These are phyloP conservation scores for Gossypium rotundifolium DNA, from an alignment of 345 rosid species.

Conservation along the genomic window DNA sequence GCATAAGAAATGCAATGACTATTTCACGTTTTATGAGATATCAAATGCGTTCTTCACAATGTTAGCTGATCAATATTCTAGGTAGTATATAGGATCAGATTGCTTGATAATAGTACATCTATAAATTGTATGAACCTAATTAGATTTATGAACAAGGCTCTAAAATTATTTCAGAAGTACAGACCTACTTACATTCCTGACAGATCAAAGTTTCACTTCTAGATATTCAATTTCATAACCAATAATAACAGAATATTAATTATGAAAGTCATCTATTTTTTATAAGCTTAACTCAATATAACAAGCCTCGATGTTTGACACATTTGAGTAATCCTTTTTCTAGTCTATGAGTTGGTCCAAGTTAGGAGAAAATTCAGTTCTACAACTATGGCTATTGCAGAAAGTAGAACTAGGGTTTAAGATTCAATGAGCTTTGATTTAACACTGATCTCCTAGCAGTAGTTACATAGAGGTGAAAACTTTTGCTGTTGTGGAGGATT, in stretches of 20 bases:
- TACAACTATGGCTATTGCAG: background rate
- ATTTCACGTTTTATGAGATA: background rate
- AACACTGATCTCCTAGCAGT: background rate
- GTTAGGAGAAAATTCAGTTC: background rate
- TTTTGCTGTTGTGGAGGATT: background rate
- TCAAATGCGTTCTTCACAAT: background rate
- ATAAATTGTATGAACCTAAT: background rate
- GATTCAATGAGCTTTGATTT: background rate
- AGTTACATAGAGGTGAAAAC: background rate
- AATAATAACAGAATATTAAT: background rate
- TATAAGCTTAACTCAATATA: background rate
- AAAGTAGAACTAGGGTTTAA: background rate
- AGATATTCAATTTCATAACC: background rate
- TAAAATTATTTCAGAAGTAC: background rate
- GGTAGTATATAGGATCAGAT: background rate
- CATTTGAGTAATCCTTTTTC: background rate
- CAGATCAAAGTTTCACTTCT: background rate
- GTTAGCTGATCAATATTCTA: conserved; percentile 3
- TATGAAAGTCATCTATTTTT: background rate
- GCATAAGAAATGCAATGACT: too few species aligned
- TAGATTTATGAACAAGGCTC: background rate
- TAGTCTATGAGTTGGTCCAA: background rate
- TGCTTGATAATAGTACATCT: background rate
- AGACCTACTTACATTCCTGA: background rate
- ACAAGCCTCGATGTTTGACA: background rate